phyloP scores from a whole-genome alignment of 352 stramenopile genomes.

The Pythium brachiatum region DNA sequence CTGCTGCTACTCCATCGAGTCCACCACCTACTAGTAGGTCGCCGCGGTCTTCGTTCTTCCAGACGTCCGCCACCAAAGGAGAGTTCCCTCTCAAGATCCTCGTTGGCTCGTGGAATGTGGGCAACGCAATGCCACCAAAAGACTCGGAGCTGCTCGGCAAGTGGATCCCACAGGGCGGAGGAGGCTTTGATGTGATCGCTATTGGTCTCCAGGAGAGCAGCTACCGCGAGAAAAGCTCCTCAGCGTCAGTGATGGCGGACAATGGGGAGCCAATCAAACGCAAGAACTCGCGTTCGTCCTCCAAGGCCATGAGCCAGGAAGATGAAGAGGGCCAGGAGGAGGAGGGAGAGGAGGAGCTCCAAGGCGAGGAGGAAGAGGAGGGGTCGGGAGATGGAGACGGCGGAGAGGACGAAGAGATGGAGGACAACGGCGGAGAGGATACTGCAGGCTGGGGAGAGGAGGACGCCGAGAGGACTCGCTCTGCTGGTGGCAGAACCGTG shows the following conservation, averaged over 20 bases:
- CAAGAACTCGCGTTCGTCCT: constrained; percentile 22
- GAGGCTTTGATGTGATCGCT: constrained; percentile 80
- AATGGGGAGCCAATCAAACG: not conserved
- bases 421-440: constrained; percentile 19
- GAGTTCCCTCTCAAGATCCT: constrained; percentile 45
- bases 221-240: constrained; percentile 49
- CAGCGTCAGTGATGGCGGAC: not conserved
- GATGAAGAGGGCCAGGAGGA: not conserved
- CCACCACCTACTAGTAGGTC: not conserved
- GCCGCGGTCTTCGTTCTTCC: constrained; percentile 19
- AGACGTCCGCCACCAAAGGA: constrained; percentile 8
- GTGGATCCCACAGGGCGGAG: constrained; percentile 79
- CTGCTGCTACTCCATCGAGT: not conserved
- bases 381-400: constrained; percentile 1
- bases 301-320: constrained; percentile 8
- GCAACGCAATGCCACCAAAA: constrained; percentile 79
- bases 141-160: constrained; percentile 40
- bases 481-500: constrained; percentile 26
- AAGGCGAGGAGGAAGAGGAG: constrained; percentile 24
- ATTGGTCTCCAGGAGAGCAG: constrained; percentile 82
- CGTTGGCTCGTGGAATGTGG: constrained; percentile 83
- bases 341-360: constrained; percentile 21
- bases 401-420: constrained; percentile 3
- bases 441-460: constrained; percentile 26
- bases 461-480: constrained; percentile 25